Conservation (phyloP, 371 early-diverging fungal species). For the Syncephalastrum racemosum region DNA sequence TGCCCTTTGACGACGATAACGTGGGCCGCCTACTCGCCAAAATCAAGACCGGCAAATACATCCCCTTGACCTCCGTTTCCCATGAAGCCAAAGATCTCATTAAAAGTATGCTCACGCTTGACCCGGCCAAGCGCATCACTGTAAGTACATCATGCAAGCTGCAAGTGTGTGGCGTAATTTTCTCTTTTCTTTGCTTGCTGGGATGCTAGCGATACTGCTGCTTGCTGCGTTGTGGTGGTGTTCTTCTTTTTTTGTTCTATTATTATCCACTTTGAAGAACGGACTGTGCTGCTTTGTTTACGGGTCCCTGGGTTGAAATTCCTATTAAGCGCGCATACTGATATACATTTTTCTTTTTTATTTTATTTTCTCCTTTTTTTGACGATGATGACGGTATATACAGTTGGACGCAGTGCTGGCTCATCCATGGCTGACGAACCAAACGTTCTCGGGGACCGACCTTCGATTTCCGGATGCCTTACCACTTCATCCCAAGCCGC, state of each 20-base stretch:
- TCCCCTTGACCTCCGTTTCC: conserved; percentile 61
- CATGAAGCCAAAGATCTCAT: conserved; percentile 61
- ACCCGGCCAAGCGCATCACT: conserved; percentile 52
- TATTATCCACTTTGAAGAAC: too few relatives aligned
- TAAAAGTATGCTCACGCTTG: conserved; percentile 54
- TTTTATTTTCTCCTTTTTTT: conserved; percentile 3
- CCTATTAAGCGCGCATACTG: conserved; percentile 1
- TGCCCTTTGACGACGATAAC: conserved; percentile 94
- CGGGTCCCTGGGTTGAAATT: neutral
- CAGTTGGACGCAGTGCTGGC: conserved; percentile 37
- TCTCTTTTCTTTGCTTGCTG: neutral
- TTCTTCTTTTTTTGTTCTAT: neutral
- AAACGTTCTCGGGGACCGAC: conserved; percentile 37
- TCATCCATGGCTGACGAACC: conserved; percentile 46
- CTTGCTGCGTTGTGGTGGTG: neutral
- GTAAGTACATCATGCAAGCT: conserved; percentile 24
- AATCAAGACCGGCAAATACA: conserved; percentile 57
- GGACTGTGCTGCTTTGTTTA: too few relatives aligned
- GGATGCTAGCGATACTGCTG: neutral
- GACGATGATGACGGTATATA: neutral
- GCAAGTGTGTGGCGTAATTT: neutral
- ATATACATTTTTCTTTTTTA: conserved; percentile 6
- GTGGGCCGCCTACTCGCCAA: conserved; percentile 70
- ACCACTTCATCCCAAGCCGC: conserved; percentile 10
- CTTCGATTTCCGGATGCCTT: conserved; percentile 22